Base-by-base conservation (phyloP, 2,329 filamentous ascomycete genomes). In the Diaporthe velutina region DNA sequence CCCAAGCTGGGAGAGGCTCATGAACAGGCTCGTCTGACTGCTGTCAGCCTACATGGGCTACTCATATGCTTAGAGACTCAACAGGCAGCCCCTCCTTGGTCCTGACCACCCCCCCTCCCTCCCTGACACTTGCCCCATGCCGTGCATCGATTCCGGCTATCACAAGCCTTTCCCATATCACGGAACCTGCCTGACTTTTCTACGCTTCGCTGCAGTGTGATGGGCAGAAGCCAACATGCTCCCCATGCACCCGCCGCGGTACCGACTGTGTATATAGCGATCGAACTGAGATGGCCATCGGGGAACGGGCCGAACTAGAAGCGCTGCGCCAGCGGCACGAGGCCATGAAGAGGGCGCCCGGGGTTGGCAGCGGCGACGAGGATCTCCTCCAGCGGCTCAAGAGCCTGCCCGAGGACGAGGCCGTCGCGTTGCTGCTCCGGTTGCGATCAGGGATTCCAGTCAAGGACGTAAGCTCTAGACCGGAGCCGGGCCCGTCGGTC, bases 221-320 rank as follows among this genome's bases (percentile, higher is more conserved):
- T 30, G 58, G 66, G 30, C 70, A 50, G 28, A 58, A 30, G n/a
- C 75, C 75, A 19, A 22, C 25, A 28, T 76, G 75, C n/a, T 50
- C 73, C 4, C 40, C 70, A 7, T 76, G 75, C 45, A 57, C 19
- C 4, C 75, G 67, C 15, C 75, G 75, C 33, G 66, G 71, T 3
- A 66, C 73, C 3, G 17, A 30, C 10, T 75, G 75, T n/a, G 30
- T 42, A 12, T 76, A 75, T 22, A 75, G 66, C 22, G 5, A 54
- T 22, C 70, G 66, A 2, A 61, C 12, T 3, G 74, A 71, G 9
- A 45, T 19, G 19, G 22, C 30, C 13, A 15, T 60, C 45, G 40
- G 68, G 5, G 55, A 73, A 12, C 71, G 42, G 0, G 55, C 38
- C 12, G 70, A 74, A 28, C 30, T 76, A 9, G 28, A 71, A 13